phyloP scores from a whole-genome alignment of 768 basidiomycete genomes.

The Lentinula detonsa region DNA sequence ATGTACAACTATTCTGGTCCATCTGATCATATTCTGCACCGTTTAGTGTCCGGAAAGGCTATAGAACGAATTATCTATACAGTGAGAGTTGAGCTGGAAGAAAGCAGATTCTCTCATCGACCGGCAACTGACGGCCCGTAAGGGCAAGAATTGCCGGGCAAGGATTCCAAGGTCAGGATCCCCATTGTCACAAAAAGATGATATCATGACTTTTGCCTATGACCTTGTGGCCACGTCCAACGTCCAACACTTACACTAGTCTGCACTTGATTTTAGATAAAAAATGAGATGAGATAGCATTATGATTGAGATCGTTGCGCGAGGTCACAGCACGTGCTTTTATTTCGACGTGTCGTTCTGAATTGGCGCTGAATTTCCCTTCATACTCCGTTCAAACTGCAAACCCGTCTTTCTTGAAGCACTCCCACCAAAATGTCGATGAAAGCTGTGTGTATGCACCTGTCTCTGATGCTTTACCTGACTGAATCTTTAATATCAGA shows the following conservation, averaged over 20 bases:
- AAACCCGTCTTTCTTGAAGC: not conserved
- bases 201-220: too few relatives aligned
- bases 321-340: constrained; percentile 1
- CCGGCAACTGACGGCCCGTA: too few relatives aligned
- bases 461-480: not conserved
- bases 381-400: not conserved
- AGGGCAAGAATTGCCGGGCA: too few relatives aligned
- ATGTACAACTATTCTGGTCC: not conserved
- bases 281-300: not conserved
- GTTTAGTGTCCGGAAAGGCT: too few relatives aligned
- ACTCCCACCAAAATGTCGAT: constrained; percentile 45
- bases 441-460: constrained; percentile 58
- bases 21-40: not conserved
- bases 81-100: too few relatives aligned
- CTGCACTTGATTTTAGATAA: not conserved
- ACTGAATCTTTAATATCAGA: constrained; percentile 22
- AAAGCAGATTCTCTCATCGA: too few relatives aligned
- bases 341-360: not conserved
- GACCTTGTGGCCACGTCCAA: too few relatives aligned
- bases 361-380: not conserved
- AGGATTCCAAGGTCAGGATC: too few relatives aligned
- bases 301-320: not conserved
- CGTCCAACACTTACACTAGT: too few relatives aligned
- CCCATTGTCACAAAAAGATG: too few relatives aligned
- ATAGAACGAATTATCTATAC: too few relatives aligned